Evolutionary conservation across 2,329 filamentous ascomycete genomes (phyloP).

Genomic region (Ceratocystis cacaofunesta): DNA sequence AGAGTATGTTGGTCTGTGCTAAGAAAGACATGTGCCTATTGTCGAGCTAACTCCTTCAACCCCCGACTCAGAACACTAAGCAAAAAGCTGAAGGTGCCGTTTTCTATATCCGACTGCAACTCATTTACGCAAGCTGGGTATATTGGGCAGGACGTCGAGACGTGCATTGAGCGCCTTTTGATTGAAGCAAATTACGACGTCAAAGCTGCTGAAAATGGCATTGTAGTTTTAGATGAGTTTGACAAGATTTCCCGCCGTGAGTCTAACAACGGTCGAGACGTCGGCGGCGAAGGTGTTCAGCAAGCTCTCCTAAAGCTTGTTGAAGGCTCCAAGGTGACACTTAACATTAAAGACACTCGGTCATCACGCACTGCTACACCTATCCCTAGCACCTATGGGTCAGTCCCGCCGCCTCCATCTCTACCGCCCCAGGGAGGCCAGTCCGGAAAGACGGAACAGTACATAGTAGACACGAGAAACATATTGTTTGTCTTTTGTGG

Average conservation of each 20-base stretch:
- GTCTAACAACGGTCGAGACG: constrained; percentile 77
- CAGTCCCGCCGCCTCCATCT: constrained; percentile 27
- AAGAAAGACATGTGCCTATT: background rate
- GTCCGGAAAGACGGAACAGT: constrained; percentile 43
- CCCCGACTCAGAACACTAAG: constrained; percentile 57
- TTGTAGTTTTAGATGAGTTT: constrained; percentile 91
- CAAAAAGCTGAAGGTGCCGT: constrained; percentile 83
- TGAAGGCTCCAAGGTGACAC: constrained; percentile 83
- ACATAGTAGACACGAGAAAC: constrained; percentile 79
- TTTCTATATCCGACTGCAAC: constrained; percentile 90
- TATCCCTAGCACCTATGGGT: constrained; percentile 38
- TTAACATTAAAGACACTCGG: constrained; percentile 71
- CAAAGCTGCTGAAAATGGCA: constrained; percentile 70
- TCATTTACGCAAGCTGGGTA: constrained; percentile 94
- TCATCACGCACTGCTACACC: constrained; percentile 39
- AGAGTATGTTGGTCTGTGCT: constrained; percentile 32
- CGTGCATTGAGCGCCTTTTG: constrained; percentile 78
- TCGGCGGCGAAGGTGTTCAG: constrained; percentile 90
- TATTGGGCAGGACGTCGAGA: constrained; percentile 94
- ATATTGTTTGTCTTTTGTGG: constrained; percentile 96
- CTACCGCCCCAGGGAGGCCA: constrained; percentile 32
- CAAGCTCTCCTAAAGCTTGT: constrained; percentile 92
- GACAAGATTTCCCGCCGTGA: constrained; percentile 91
- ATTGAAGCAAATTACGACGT: constrained; percentile 85
- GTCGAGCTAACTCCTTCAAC: constrained; percentile 19